Conservation (phyloP, 768 basidiomycete genomes). For the Clathrus columnatus region DNA sequence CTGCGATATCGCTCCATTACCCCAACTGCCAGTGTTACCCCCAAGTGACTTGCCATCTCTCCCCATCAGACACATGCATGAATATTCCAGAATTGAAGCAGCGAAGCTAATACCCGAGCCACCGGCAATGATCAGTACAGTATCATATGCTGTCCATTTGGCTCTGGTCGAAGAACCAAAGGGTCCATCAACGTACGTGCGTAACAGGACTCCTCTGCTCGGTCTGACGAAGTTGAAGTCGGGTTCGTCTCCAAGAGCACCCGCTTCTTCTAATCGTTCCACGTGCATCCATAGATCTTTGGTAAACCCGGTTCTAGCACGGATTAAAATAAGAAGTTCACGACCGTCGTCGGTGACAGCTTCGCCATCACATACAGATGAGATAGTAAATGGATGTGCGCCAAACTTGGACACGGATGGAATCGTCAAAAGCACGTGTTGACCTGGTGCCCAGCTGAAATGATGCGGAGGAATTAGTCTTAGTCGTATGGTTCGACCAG, state of each 20-base stretch:
- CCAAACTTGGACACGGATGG: constrained; percentile 54
- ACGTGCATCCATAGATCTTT: constrained; percentile 54
- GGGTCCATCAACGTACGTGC: constrained; percentile 58
- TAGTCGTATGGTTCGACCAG: constrained; percentile 64
- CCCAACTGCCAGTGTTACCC: constrained; percentile 37
- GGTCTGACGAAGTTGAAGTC: constrained; percentile 23
- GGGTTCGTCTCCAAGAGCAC: constrained; percentile 23
- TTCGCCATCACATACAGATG: constrained; percentile 46
- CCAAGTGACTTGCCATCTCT: constrained; percentile 43
- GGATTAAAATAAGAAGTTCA: constrained; percentile 57
- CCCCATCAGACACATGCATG: constrained; percentile 49
- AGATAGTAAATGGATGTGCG: constrained; percentile 68
- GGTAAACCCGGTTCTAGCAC: constrained; percentile 65
- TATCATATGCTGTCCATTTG: constrained; percentile 50
- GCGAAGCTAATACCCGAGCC: constrained; percentile 74
- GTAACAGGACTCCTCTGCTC: constrained; percentile 39
- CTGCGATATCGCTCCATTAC: constrained; percentile 24
- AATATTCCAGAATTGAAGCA: constrained; percentile 52
- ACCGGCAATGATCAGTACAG: constrained; percentile 55
- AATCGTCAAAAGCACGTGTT: constrained; percentile 62
- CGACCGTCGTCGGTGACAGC: constrained; percentile 37
- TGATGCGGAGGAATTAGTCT: constrained; percentile 48
- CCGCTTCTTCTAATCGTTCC: constrained; percentile 24
- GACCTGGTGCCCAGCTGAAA: constrained; percentile 67
- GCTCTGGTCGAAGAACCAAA: constrained; percentile 56